Conservation (phyloP, 805 yeast genomes). For the Candida koratica region DNA sequence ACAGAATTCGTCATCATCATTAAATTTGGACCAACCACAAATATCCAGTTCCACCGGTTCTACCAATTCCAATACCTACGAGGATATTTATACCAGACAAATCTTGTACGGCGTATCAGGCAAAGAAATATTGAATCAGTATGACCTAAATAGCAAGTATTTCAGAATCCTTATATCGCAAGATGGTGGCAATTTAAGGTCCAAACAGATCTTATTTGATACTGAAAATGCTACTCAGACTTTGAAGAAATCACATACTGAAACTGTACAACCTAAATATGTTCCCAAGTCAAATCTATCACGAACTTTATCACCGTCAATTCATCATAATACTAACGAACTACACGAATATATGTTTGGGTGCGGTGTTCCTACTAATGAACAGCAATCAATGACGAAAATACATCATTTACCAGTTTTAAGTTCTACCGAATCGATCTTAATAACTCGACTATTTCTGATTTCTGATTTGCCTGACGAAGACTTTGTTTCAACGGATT, state of each 20-base stretch:
- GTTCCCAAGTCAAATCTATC: constrained; percentile 4
- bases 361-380: constrained; percentile 50
- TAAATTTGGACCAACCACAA: constrained; percentile 8
- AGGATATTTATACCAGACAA: constrained; percentile 44
- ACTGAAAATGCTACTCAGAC: constrained; percentile 12
- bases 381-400: constrained; percentile 42
- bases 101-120: constrained; percentile 44
- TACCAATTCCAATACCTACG: constrained; percentile 23
- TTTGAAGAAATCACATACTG: background rate
- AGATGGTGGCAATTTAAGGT: constrained; percentile 46
- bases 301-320: constrained; percentile 23
- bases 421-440: constrained; percentile 35
- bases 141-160: constrained; percentile 23
- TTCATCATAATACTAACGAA: constrained; percentile 42
- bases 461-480: constrained; percentile 22
- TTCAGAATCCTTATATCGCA: constrained; percentile 47
- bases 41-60: constrained; percentile 3
- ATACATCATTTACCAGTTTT: constrained; percentile 45
- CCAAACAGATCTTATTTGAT: constrained; percentile 49
- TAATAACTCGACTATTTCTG: constrained; percentile 46
- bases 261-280: background rate
- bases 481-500: constrained; percentile 16
- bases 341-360: constrained; percentile 54
- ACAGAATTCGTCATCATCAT: constrained; percentile 19
- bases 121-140: constrained; percentile 24